These are phyloP conservation scores for Syncephalastrum racemosum DNA, from an alignment of 371 early-diverging fungal species.

Conservation along the genomic window DNA sequence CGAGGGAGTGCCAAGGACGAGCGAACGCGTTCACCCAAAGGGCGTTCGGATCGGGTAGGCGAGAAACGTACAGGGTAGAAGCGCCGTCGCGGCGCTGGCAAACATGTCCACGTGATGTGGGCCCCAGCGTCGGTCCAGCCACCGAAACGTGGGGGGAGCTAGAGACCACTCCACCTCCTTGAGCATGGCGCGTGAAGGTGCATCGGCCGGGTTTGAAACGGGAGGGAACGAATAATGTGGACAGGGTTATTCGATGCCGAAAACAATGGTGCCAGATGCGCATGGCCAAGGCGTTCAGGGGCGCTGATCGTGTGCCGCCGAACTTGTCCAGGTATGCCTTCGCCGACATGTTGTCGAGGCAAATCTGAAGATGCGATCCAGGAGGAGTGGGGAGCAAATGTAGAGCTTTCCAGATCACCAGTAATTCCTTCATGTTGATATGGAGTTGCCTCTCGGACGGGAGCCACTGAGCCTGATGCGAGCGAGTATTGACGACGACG, in stretches of 20 bases:
- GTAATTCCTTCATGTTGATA: constrained; percentile 12
- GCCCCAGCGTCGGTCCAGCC: constrained; percentile 24
- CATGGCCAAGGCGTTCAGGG: constrained; percentile 14
- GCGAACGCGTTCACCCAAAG: constrained; percentile 10
- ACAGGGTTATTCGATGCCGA: constrained; percentile 15
- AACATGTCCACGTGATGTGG: constrained; percentile 25
- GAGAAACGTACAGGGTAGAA: constrained; percentile 5
- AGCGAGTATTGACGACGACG: constrained; percentile 13
- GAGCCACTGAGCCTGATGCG: constrained; percentile 14
- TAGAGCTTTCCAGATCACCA: constrained; percentile 12
- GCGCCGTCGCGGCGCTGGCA: constrained; percentile 8
- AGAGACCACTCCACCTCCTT: constrained; percentile 30
- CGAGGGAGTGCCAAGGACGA: constrained; percentile 3
- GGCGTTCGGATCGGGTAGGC: constrained; percentile 16
- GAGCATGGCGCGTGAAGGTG: constrained; percentile 17
- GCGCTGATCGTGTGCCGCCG: constrained; percentile 23
- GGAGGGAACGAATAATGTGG: constrained; percentile 26
- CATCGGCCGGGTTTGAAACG: constrained; percentile 30
- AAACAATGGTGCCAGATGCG: constrained; percentile 24
- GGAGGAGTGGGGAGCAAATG: constrained; percentile 6
- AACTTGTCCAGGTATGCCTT: constrained; percentile 31
- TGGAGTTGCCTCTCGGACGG: constrained; percentile 5
- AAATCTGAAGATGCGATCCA: constrained; percentile 11
- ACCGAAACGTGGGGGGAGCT: constrained; percentile 7
- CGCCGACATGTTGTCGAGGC: constrained; percentile 32